A percentile compares a stretch with the other conserved stretches of the same genome.
Conservation (phyloP, 1,284 basidiomycete species). For the Tremellales sp. region DNA sequence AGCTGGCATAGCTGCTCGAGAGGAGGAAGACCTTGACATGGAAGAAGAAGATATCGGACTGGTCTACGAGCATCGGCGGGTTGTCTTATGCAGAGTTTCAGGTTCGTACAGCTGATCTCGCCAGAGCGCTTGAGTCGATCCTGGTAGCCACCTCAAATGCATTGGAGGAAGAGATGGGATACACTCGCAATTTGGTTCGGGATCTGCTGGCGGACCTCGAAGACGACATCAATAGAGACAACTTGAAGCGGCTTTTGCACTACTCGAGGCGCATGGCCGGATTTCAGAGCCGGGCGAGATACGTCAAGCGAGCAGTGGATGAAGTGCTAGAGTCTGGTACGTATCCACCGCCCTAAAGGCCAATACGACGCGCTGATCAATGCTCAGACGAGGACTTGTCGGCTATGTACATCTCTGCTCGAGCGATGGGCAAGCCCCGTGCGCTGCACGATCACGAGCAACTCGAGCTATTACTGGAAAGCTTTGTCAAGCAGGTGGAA, state of each 20-base stretch:
- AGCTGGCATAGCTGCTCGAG: slow-evolving; percentile 23
- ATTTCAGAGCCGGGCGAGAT: slow-evolving; percentile 81
- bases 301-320: slow-evolving; percentile 84
- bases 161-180: slow-evolving; percentile 88
- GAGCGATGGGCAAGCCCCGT: slow-evolving; percentile 59
- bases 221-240: slow-evolving; percentile 87
- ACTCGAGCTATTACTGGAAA: slow-evolving; percentile 85
- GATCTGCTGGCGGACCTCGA: slow-evolving; percentile 86
- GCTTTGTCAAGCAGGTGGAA: slow-evolving; percentile 91
- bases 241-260: slow-evolving; percentile 81
- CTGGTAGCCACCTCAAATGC: slow-evolving; percentile 82
- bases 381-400: slow-evolving; percentile 90
- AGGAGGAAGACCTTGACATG: slow-evolving; percentile 12
- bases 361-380: neutral
- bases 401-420: slow-evolving; percentile 86
- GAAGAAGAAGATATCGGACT: slow-evolving; percentile 44
- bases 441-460: slow-evolving; percentile 80
- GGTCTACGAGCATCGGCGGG: slow-evolving; percentile 85
- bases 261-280: slow-evolving; percentile 79
- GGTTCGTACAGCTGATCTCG: too few relatives aligned
- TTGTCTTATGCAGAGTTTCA: slow-evolving; percentile 6
- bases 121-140: slow-evolving; percentile 82
- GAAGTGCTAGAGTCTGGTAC: slow-evolving; percentile 84
- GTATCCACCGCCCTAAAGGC: slow-evolving; percentile 7
- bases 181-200: slow-evolving; percentile 76